Conservation (phyloP, 2,329 filamentous ascomycete genomes). For the Emericellopsis atlantica region DNA sequence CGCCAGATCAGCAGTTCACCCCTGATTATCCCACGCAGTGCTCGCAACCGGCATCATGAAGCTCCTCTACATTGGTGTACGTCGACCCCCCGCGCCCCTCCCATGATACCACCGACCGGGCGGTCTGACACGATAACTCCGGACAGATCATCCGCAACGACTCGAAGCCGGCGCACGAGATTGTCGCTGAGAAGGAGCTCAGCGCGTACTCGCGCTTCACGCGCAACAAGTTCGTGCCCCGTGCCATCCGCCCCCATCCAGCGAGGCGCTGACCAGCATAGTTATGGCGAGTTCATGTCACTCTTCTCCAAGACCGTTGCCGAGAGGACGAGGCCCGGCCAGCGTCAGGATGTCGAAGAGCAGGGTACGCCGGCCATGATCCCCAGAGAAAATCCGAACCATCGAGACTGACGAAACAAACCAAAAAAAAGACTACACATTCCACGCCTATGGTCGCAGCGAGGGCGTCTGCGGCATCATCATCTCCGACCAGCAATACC, state of each 20-base stretch:
- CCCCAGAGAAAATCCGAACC: neutral
- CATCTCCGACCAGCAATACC: constrained; percentile 66
- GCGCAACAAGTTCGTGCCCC: constrained; percentile 43
- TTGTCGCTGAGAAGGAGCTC: constrained; percentile 66
- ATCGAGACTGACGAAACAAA: neutral
- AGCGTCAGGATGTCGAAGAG: constrained; percentile 77
- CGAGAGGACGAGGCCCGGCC: constrained; percentile 68
- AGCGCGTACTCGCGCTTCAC: constrained; percentile 73
- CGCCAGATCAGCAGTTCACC: too few relatives aligned
- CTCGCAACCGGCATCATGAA: constrained; percentile 3
- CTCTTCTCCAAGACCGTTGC: constrained; percentile 81
- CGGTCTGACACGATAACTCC: constrained; percentile 4
- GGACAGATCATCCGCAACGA: constrained; percentile 70
- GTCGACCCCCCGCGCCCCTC: neutral
- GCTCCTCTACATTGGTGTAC: constrained; percentile 6
- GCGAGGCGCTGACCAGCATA: constrained; percentile 5
- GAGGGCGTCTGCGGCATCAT: constrained; percentile 66
- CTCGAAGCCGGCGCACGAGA: constrained; percentile 60
- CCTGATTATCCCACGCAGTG: too few relatives aligned
- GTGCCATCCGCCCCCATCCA: constrained; percentile 5
- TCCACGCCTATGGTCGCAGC: constrained; percentile 66
- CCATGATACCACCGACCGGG: neutral
- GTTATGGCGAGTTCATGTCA: constrained; percentile 58
- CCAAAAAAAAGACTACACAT: constrained; percentile 45
- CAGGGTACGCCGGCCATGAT: constrained; percentile 37